Base-by-base conservation (phyloP, 163 green algal genomes). In the Scenedesmus sp. region DNA sequence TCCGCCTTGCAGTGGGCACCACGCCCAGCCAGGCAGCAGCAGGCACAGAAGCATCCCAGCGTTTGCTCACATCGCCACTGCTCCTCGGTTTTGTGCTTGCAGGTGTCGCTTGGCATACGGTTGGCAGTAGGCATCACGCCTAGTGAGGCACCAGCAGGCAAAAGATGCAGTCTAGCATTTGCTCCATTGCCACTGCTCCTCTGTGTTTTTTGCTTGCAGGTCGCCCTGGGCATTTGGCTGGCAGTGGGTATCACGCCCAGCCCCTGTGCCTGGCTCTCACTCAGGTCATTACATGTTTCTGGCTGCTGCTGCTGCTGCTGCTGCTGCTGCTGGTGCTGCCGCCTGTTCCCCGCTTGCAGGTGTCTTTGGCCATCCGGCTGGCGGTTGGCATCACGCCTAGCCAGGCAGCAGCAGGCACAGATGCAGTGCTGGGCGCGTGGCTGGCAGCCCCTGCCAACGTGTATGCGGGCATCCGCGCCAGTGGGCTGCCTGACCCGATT, bases 1-100 rank as follows among this genome's bases (percentile, higher is more conserved):
- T 91, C 7, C 87, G 76, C 57, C 55, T 87, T 18, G 87, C 87
- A n/a, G 76, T 92, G 16, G 89, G 81, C 55, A 67, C 89, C 46
- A 92, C 60, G 2, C 2, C 57, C 10, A 15, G 9, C 1, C 89
- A 92, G 89, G 60, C 59, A 26, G 82, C n/a, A 7, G 54, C 82
- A 23, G 84, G 67, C 64, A 82, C 73, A 6, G 79, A 88, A 54
- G 46, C 16, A 2, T 46, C 34, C 34, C 34, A 46, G 34, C 34
- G 34, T 46, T 46, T 46, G 34, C 34, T 46, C 34, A 46, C 34
- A 46, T 46, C 34, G 34, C 34, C 34, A 46, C 34, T 46, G 34
- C 34, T 46, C 34, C 34, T 46, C 34, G 34, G 34, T 46, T 46
- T 46, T 46, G 34, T 54, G 18, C 34, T 77, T 9, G 18, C 62